These are phyloP conservation scores for Pilobolus umbonatus DNA, from an alignment of 192 early-diverging fungal species.

Conservation along the genomic window DNA sequence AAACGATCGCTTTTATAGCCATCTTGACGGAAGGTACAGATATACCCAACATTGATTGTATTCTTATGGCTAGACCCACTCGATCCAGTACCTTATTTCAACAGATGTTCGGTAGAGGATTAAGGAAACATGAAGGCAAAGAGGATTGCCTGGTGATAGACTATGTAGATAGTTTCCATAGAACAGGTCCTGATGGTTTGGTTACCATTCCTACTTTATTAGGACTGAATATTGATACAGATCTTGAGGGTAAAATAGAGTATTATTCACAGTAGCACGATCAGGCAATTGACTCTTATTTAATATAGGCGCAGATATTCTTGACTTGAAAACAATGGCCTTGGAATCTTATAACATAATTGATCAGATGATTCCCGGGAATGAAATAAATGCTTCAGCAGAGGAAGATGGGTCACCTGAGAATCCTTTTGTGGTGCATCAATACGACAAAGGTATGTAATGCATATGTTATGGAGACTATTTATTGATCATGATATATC, in stretches of 20 bases:
- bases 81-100: constrained; percentile 79
- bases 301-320: constrained; percentile 29
- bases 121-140: constrained; percentile 65
- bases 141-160: constrained; percentile 79
- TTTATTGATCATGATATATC: too few relatives aligned
- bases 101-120: constrained; percentile 94
- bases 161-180: constrained; percentile 71
- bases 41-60: constrained; percentile 84
- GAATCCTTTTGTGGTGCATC: not conserved
- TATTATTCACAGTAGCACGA: not conserved
- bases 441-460: not conserved
- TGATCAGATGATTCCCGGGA: too few relatives aligned
- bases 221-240: constrained; percentile 58
- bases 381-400: too few relatives aligned
- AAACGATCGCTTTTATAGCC: not conserved
- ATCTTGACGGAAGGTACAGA: constrained; percentile 73
- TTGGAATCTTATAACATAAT: too few relatives aligned
- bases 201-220: constrained; percentile 76
- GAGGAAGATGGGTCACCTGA: too few relatives aligned
- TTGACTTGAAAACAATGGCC: constrained; percentile 21
- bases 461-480: not conserved
- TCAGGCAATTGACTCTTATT: constrained; percentile 1
- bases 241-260: constrained; percentile 5
- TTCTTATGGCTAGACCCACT: constrained; percentile 85
- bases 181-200: constrained; percentile 37